Base-by-base conservation (phyloP, 2,329 filamentous ascomycete species). In the Emergomyces orientalis region DNA sequence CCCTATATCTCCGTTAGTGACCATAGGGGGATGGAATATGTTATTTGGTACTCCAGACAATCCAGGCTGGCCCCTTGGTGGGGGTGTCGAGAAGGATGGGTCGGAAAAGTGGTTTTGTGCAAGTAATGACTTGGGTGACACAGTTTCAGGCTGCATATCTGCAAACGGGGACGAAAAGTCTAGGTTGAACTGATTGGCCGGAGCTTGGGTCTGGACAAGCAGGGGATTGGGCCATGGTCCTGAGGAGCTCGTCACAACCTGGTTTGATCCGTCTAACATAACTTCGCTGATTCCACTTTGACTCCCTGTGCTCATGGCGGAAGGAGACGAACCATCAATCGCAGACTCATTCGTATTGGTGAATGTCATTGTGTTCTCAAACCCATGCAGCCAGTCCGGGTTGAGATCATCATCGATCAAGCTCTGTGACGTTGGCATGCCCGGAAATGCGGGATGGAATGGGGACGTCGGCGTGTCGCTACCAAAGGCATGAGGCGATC, bases 241-340 rank as follows among this genome's bases (percentile, higher is more conserved):
- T 67, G 81, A 79, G 3, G 79, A 78, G 2, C 79, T 77, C 25
- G 80, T 77, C 63, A 82, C 79, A 49, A 83, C 81, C 67, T 87
- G 86, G 74, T 87, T 88, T 45, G 73, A 72, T 5, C 90, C 90
- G 75, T 97, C 91, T 63, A 94, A 81, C 88, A 96, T 91, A 64
- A 91, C 86, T 73, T 97, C 94, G 76, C 90, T 95, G 57, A 92
- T 89, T 59, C 88, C 90, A 73, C 89, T 93, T 72, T 95, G 92
- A 76, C 92, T 97, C 64, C 90, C 90, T 52, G 90, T 96, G 78
- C 93, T 97, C 74, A 97, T 93, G 56, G 91, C 91, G 9, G 94
- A 97, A 19, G 94, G 94, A 17, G 94, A 97, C 13, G 94, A 97
- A 64, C 89, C 91, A 70, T 96, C 93, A 61, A 97, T 84, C 34